Evolutionary conservation across 768 basidiomycete genomes (phyloP).

Genomic region (Sistotremastrum niveocremeum): DNA sequence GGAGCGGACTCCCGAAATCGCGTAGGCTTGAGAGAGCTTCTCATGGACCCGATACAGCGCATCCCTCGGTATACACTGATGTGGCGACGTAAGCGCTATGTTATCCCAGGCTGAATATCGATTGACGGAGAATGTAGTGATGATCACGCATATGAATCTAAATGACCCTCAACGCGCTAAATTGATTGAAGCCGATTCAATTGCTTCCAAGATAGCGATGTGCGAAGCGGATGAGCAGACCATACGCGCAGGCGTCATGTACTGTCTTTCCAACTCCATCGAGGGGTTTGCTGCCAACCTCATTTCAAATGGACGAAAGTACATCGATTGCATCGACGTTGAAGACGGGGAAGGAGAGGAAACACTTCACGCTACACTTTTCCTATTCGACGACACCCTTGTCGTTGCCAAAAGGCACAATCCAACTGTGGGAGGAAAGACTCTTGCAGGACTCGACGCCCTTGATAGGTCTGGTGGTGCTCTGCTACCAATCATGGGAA

Average conservation of each 20-base stretch:
- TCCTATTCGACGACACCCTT: constrained; percentile 90
- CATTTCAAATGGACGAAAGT: constrained; percentile 79
- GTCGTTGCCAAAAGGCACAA: constrained; percentile 80
- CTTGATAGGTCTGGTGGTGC: constrained; percentile 44
- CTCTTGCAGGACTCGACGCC: constrained; percentile 64
- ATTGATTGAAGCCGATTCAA: constrained; percentile 71
- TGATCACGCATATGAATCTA: constrained; percentile 79
- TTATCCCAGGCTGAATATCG: neutral
- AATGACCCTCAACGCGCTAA: constrained; percentile 67
- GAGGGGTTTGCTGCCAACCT: constrained; percentile 85
- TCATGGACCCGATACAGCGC: constrained; percentile 94
- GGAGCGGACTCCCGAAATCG: constrained; percentile 62
- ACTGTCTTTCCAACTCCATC: constrained; percentile 69
- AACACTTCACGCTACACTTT: constrained; percentile 70
- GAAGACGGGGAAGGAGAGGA: constrained; percentile 46
- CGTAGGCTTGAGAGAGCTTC: constrained; percentile 76
- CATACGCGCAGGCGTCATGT: constrained; percentile 77
- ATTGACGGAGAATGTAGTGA: constrained; percentile 27
- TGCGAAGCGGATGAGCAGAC: constrained; percentile 91
- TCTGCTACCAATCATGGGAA: constrained; percentile 28
- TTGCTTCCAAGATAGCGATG: constrained; percentile 80
- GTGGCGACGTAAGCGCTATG: constrained; percentile 38
- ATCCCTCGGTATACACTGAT: constrained; percentile 91
- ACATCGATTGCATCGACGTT: constrained; percentile 87
- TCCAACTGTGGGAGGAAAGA: constrained; percentile 61